phyloP scores from a whole-genome alignment of 306 rosid genomes.

The Amphicarpaea edgeworthii region DNA sequence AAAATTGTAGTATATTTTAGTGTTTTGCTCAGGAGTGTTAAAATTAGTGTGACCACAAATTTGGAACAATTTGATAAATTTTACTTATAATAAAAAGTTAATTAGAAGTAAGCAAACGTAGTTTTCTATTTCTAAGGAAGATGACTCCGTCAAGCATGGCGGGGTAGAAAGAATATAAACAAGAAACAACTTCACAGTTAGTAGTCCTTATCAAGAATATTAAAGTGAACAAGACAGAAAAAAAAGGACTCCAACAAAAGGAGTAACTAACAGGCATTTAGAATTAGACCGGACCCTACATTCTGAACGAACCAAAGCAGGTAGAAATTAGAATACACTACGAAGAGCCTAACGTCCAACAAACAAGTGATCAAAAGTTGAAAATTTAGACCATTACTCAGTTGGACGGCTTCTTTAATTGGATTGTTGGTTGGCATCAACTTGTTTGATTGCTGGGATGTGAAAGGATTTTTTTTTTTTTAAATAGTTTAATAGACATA shows the following conservation, averaged over 20 bases:
- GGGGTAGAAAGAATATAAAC: neutral
- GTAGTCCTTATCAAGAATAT: conserved; percentile 46
- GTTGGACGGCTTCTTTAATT: conserved; percentile 58
- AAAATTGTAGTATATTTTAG: too few species aligned
- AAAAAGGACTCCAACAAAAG: conserved; percentile 15
- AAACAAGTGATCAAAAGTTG: conserved; percentile 37
- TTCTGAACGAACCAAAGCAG: conserved; percentile 44
- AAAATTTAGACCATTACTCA: conserved; percentile 43
- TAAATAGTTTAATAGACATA: too few species aligned
- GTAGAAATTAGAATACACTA: too few species aligned
- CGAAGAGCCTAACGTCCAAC: conserved; percentile 53
- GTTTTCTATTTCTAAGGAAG: neutral
- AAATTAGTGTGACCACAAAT: too few species aligned
- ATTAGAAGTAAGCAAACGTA: too few species aligned
- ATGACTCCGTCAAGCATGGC: neutral
- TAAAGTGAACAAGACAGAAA: conserved; percentile 27
- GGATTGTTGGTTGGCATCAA: conserved; percentile 38
- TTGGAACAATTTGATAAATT: too few species aligned
- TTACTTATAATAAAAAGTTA: too few species aligned
- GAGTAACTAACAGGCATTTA: conserved; percentile 33
- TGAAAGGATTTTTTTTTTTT: too few species aligned
- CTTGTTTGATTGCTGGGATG: neutral
- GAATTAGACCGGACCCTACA: conserved; percentile 51
- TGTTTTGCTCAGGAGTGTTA: too few species aligned
- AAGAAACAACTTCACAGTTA: conserved; percentile 45